Base-by-base conservation (phyloP, 169 alveolate genomes). In the Plasmodium sp. region DNA sequence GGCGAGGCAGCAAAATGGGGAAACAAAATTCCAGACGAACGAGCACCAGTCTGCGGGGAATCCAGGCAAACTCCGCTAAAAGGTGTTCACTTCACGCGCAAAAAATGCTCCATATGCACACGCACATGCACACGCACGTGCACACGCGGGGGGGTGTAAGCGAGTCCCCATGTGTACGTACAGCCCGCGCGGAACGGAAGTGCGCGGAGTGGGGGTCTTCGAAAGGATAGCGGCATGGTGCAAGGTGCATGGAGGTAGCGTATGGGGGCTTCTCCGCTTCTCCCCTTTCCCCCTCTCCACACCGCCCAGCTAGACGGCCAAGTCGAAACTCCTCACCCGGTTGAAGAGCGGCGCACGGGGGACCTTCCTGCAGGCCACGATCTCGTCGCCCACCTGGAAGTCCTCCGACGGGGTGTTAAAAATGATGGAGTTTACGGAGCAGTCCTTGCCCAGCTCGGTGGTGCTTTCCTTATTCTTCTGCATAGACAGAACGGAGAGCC, bases 391-490 rank as follows among this genome's bases (percentile, higher is more conserved):
- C 6, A 82, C 33, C 48, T 81, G 45, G 16, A 92, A 92, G 51
- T 92, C 84, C 5, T 92, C 95, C 4, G 84, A 81, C 4, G 34
- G 6, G 36, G 80, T 81, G 48, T 92, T 92, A 45, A 92, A 92
- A 45, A 92, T 92, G 39, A 92, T 92, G 2, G 95, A 82, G 54
- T 92, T 92, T 2, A 34, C 33, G 33, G 72, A 72, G 14, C 81
- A 71, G 12, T 83, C 95, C 84, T 96, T 96, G 3, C 73, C 22
- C 56, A 96, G 71, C 31, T 94, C 97, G 14, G 93, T 95, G 22
- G 95, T 96, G 83, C 83, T 91, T 51, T 71, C 93, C 41, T 95
- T 93, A 34, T 95, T 85, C 34, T 96, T 94, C 81, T 96, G 98
- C 97, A 96, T 95, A 0, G 98, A 96, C 48, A 84, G 81, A 18